A percentile compares a stretch with the other conserved stretches of the same genome.
phyloP scores from a whole-genome alignment of 1,284 basidiomycete species.

The Pascua guehoae region DNA sequence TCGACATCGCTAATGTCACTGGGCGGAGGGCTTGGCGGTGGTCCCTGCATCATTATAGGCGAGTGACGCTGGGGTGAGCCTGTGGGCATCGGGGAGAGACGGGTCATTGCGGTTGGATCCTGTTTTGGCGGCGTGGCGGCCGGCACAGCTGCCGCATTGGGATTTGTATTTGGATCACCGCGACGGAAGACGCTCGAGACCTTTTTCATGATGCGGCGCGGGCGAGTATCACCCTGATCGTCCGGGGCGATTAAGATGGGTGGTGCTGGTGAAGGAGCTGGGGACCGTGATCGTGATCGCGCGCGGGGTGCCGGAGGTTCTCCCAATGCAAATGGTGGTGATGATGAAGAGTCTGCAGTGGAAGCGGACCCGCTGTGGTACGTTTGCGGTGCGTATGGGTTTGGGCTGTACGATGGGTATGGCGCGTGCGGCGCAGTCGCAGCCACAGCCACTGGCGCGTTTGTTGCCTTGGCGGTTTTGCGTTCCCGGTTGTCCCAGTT shows the following conservation, averaged over 20 bases:
- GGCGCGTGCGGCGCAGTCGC: too few relatives aligned
- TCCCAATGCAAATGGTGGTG: too few relatives aligned
- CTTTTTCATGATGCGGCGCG: slow-evolving; percentile 29
- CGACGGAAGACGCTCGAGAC: slow-evolving; percentile 34
- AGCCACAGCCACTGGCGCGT: too few relatives aligned
- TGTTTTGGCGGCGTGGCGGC: neutral
- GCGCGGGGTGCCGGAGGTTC: too few relatives aligned
- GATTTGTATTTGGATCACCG: neutral
- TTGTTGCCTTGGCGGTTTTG: too few relatives aligned
- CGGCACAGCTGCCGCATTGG: neutral
- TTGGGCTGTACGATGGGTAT: too few relatives aligned
- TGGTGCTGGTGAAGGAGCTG: too few relatives aligned
- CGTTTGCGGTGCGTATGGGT: too few relatives aligned
- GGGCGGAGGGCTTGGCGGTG: slow-evolving; percentile 45
- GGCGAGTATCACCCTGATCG: neutral
- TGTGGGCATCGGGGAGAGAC: neutral
- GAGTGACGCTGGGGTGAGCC: slow-evolving; percentile 7
- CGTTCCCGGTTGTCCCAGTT: too few relatives aligned
- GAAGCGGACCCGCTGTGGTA: too few relatives aligned
- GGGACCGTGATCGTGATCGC: too few relatives aligned
- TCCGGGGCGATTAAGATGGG: neutral
- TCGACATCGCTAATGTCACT: slow-evolving; percentile 27
- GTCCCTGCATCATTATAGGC: slow-evolving; percentile 40
- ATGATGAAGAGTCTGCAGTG: too few relatives aligned
- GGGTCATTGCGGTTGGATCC: neutral